Evolutionary conservation across 306 rosid genomes (phyloP).

Genomic region (Hylodesmum podocarpum): DNA sequence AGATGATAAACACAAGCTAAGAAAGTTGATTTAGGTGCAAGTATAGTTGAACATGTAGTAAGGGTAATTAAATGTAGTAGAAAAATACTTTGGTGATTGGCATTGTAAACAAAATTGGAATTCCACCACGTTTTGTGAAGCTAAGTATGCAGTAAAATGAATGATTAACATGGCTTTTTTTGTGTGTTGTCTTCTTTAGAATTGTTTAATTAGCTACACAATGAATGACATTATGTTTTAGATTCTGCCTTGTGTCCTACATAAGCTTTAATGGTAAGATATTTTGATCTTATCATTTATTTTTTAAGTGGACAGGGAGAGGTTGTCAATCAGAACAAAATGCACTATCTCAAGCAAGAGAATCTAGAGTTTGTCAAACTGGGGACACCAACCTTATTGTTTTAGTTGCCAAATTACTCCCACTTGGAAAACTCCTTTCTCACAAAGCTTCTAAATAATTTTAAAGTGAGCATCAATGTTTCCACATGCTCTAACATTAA

Average conservation of each 20-base stretch:
- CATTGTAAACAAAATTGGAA: background rate
- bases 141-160: conserved; percentile 12
- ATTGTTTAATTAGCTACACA: conserved; percentile 30
- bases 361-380: conserved; percentile 52
- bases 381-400: conserved; percentile 42
- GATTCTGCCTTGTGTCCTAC: conserved; percentile 50
- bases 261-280: conserved; percentile 33
- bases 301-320: conserved; percentile 43
- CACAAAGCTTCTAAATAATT: conserved; percentile 34
- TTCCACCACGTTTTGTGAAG: conserved; percentile 23
- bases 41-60: background rate
- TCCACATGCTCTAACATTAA: conserved; percentile 42
- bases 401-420: conserved; percentile 56
- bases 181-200: conserved; percentile 10
- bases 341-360: conserved; percentile 39
- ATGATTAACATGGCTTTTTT: conserved; percentile 25
- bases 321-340: conserved; percentile 36
- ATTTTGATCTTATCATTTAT: conserved; percentile 36
- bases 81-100: background rate
- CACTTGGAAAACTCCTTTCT: conserved; percentile 42
- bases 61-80: background rate
- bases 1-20: background rate
- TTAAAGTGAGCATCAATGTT: conserved; percentile 36
- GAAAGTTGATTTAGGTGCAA: background rate
- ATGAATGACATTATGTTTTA: conserved; percentile 39